Base-by-base conservation (phyloP, 345 rosid species). In the Salix dunnii region DNA sequence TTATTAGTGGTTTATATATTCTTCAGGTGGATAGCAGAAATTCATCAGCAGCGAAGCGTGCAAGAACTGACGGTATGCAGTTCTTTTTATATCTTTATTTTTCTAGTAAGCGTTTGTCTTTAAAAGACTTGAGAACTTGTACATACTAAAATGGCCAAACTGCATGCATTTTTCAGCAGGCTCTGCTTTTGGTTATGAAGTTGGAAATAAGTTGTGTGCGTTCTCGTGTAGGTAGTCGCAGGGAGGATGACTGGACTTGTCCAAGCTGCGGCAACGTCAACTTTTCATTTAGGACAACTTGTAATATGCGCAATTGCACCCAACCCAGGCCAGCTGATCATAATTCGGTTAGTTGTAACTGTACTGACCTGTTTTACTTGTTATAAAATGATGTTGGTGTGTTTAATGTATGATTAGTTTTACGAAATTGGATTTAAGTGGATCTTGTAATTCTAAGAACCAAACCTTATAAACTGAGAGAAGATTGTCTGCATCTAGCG, bases 161-260 rank as follows among this genome's bases (percentile, higher is more conserved):
- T 42, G 46, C 14, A 42, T 68, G 43, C 14, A 9, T n/a, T 21
- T 21, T 43, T 25, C 33, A 11, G 4, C 7, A 28, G 30, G 72
- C 8, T 21, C 10, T 51, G 49, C 30, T 63, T 74, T 48, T 66
- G 20, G 30, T 31, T 55, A 5, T 42, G 67, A 27, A 40, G 53
- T 62, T 40, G 55, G 46, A 30, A 40, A 68, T 65, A 51, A 61
- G 25, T 43, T 25, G 69, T 40, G 40, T 63, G 28, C 23, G 16
- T 33, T 7, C 5, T 40, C 48, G 46, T 70, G 62, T 74, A 96
- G 99, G 99, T 38, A 90, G 99, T 68, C 95, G 99, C 3, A 91
- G 99, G 86, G 99, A 96, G 76, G 98, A 96, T 84, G 99, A 96
- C 76, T 96, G 98, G 99, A 94, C 97, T 40, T 96, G 98, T 67